Conservation (phyloP, 805 yeast species). For the Lipomyces mesembrius region DNA sequence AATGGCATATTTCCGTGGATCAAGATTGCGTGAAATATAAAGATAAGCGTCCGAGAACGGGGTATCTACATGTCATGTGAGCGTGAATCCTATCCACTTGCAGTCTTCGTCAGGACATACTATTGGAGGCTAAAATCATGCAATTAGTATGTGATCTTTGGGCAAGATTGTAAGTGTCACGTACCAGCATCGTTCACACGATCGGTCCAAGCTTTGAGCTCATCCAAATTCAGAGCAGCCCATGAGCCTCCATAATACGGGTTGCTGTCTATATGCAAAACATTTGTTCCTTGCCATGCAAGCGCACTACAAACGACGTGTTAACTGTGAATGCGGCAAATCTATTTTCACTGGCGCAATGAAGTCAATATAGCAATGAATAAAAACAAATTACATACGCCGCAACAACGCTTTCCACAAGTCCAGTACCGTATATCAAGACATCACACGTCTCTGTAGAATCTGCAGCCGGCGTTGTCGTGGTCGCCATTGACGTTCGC, state of each 20-base stretch:
- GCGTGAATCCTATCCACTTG: not conserved
- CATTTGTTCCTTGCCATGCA: conserved; percentile 98
- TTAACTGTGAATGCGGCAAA: not conserved
- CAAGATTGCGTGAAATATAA: conserved; percentile 72
- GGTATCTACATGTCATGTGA: conserved; percentile 6
- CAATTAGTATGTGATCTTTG: conserved; percentile 25
- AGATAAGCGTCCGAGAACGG: conserved; percentile 71
- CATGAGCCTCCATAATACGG: conserved; percentile 86
- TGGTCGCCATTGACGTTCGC: conserved; percentile 37
- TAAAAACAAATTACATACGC: conserved; percentile 50
- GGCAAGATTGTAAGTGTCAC: conserved; percentile 22
- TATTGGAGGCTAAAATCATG: conserved; percentile 14
- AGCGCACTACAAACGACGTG: conserved; percentile 56
- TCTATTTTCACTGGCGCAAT: not conserved
- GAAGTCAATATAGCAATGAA: not conserved
- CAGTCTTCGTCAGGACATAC: conserved; percentile 23
- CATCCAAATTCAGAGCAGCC: conserved; percentile 86
- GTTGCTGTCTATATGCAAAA: conserved; percentile 84
- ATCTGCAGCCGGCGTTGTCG: conserved; percentile 8
- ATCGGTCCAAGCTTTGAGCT: conserved; percentile 76
- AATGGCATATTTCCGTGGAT: conserved; percentile 78
- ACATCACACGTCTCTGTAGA: conserved; percentile 77
- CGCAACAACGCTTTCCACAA: conserved; percentile 84
- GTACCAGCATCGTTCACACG: conserved; percentile 57
- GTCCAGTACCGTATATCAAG: conserved; percentile 88